Evolutionary conservation across 805 yeast genomes (phyloP), one percentile per base, ranked within the genome.

Genomic region (Kurtzmaniella cleridarum): DNA sequence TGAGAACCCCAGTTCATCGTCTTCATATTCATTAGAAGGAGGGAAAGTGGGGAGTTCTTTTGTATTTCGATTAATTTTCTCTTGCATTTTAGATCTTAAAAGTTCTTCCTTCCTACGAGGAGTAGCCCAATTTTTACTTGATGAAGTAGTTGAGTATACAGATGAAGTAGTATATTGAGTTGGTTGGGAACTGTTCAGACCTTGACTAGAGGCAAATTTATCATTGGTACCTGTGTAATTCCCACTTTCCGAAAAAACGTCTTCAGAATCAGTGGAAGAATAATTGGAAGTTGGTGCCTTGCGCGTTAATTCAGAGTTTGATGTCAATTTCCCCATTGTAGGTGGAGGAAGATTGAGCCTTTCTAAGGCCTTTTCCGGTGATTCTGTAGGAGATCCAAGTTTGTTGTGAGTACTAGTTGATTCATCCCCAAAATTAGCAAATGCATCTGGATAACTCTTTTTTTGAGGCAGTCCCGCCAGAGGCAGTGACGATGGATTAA

Each of bases 121-220:
- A n/a, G 71, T 63, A 6, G 70, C 62, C 74, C 74, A 69, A 44
- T 62, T 62, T 34, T 71, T 51, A 31, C 57, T 62, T 8, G 53
- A 47, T 13, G 58, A 44, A 13, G 40, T 41, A n/a, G 42, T 35
- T 2, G 54, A 50, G 39, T 44, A 47, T 17, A 43, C 45, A 8
- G 53, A 45, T 3, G 48, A 43, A 0, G 59, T 44, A 10, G 39
- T 30, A 40, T 59, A 62, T 36, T 57, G 62, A 20, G 71, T 64
- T 2, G 71, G 67, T 41, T 59, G 57, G n/a, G 69, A 64, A 43
- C 64, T 65, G 39, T 63, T 58, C 36, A 45, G 47, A 2, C 54
- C 51, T 30, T 49, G 48, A 29, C 54, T 48, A 30, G 34, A 38
- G 6, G 40, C 20, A 23, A 52, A 39, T 32, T 43, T 39, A 23